A percentile compares a stretch with the other conserved stretches of the same genome.
Evolutionary conservation across 306 rosid genomes (phyloP).

Genomic region (Ammopiptanthus mongolicus): DNA sequence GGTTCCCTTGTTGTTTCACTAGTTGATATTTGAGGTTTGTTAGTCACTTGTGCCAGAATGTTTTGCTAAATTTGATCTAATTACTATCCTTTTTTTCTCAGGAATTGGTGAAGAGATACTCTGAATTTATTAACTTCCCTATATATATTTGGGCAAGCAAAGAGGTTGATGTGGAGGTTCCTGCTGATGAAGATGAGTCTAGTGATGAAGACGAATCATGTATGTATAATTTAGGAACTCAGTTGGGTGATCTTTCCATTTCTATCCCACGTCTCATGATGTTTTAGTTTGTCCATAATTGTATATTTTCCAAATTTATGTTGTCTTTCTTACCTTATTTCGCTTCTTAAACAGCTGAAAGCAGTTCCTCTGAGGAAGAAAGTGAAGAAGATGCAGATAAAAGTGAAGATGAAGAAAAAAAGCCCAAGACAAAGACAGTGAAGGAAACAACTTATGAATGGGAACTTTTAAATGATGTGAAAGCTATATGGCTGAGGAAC

Average conservation of each 20-base stretch:
- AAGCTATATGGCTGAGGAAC: constrained; percentile 95
- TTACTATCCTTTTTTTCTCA: constrained; percentile 30
- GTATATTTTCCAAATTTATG: neutral
- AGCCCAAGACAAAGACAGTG: constrained; percentile 78
- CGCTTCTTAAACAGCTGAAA: constrained; percentile 58
- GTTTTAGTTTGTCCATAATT: neutral
- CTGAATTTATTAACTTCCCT: constrained; percentile 98
- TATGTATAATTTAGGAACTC: constrained; percentile 34
- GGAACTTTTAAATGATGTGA: constrained; percentile 96
- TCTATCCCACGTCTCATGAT: neutral
- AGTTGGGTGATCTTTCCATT: neutral
- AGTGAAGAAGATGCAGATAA: constrained; percentile 66
- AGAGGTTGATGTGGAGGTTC: constrained; percentile 93
- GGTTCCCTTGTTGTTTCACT: neutral
- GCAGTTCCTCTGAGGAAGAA: constrained; percentile 57
- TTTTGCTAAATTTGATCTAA: neutral
- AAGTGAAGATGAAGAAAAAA: constrained; percentile 76
- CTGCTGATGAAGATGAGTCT: constrained; percentile 81
- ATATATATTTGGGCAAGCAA: constrained; percentile 88
- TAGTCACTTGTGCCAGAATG: neutral
- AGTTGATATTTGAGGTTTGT: neutral
- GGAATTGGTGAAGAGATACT: constrained; percentile 91
- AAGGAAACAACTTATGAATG: constrained; percentile 89
- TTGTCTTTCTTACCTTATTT: constrained; percentile 10
- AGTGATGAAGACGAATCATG: constrained; percentile 69